These are phyloP conservation scores for Leccinum griseonigrum DNA, from an alignment of 1,284 basidiomycete genomes.

Conservation along the genomic window DNA sequence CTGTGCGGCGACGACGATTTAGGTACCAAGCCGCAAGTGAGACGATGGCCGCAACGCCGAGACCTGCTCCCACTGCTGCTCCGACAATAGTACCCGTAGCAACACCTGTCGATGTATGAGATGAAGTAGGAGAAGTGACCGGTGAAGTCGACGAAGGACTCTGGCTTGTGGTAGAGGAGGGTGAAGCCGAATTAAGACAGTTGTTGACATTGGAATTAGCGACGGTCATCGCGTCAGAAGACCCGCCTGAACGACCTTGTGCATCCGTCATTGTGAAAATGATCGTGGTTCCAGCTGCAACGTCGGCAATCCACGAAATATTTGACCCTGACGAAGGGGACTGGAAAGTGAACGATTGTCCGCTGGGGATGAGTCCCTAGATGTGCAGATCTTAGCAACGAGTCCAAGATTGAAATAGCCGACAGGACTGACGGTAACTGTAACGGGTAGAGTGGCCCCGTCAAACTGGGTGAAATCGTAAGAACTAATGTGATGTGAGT, in stretches of 20 bases:
- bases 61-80: conserved; percentile 53
- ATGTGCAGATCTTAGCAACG: conserved; percentile 1
- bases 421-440: conserved; percentile 47
- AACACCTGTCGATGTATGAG: conserved; percentile 23
- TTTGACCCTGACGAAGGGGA: conserved; percentile 42
- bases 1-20: conserved; percentile 37
- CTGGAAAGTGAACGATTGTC: conserved; percentile 43
- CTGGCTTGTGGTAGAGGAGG: conserved; percentile 43
- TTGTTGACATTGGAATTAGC: conserved; percentile 46
- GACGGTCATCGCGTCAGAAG: conserved; percentile 50
- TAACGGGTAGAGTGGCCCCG: conserved; percentile 57
- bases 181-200: conserved; percentile 53
- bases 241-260: conserved; percentile 54
- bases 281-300: conserved; percentile 57
- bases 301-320: conserved; percentile 58
- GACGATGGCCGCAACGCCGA: conserved; percentile 50
- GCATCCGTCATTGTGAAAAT: conserved; percentile 64
- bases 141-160: conserved; percentile 26
- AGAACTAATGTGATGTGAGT: conserved; percentile 38
- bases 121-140: conserved; percentile 29
- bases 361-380: conserved; percentile 67
- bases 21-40: conserved; percentile 44
- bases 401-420: background rate
- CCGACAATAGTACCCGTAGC: conserved; percentile 54
- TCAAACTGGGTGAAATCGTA: conserved; percentile 51